These are phyloP conservation scores for Yarrowia keelungensis DNA, from an alignment of 805 yeast species.

Conservation along the genomic window DNA sequence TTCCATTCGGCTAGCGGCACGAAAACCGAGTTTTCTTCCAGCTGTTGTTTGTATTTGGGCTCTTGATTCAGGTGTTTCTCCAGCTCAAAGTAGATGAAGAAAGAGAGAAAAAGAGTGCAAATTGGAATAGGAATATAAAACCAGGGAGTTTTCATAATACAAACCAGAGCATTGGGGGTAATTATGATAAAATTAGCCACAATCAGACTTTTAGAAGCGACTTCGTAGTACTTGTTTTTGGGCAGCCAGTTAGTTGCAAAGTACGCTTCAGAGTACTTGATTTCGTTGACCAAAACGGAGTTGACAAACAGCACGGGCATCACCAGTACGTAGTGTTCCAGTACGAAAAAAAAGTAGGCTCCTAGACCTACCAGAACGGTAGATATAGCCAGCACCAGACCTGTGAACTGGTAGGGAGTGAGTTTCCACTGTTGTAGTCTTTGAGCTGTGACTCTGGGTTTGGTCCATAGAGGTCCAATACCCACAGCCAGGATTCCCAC, in stretches of 20 bases:
- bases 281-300: slow-evolving; percentile 5
- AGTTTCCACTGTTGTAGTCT: not conserved
- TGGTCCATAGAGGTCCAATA: not conserved
- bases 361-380: not conserved
- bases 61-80: not conserved
- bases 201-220: too few species aligned
- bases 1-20: not conserved
- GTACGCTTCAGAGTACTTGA: not conserved
- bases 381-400: not conserved
- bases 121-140: not conserved
- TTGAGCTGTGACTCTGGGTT: not conserved
- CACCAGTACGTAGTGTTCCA: not conserved
- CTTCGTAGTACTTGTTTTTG: not conserved
- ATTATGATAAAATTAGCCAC: too few species aligned
- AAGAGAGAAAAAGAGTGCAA: not conserved
- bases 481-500: not conserved
- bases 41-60: not conserved
- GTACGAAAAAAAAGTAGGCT: not conserved
- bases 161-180: too few species aligned
- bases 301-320: not conserved
- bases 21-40: not conserved
- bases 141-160: not conserved
- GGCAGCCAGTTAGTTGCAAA: not conserved
- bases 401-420: not conserved
- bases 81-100: not conserved